These are phyloP conservation scores for Ajuga reptans DNA, from an alignment of 305 asterid species.

Conservation along the genomic window DNA sequence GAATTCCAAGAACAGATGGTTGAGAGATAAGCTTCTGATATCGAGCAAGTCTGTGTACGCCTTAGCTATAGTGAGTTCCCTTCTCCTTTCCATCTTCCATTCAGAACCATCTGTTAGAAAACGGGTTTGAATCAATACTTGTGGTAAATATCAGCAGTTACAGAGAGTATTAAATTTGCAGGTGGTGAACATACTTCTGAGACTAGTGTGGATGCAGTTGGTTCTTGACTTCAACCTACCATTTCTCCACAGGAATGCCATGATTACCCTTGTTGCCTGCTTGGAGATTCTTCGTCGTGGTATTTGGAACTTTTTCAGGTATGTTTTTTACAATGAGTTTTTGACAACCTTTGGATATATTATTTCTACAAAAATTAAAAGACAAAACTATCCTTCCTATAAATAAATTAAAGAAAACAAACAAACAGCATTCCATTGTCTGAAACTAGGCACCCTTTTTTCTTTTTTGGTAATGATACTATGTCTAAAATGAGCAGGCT, in stretches of 20 bases:
- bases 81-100: constrained; percentile 6
- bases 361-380: no score
- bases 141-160: not conserved
- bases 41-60: constrained; percentile 49
- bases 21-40: constrained; percentile 71
- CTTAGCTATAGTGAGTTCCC: constrained; percentile 55
- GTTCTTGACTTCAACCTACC: constrained; percentile 48
- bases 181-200: constrained; percentile 56
- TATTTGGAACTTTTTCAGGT: constrained; percentile 96
- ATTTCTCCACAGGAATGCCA: constrained; percentile 50
- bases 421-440: no score
- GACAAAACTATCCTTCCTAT: not conserved
- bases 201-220: constrained; percentile 86
- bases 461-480: not conserved
- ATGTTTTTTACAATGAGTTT: not conserved
- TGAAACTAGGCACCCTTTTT: not conserved
- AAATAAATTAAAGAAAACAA: no score
- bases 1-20: constrained; percentile 51
- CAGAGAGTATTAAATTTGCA: constrained; percentile 20
- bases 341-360: not conserved
- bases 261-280: constrained; percentile 50
- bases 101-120: not conserved
- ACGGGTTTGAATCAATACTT: not conserved
- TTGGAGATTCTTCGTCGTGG: constrained; percentile 83
- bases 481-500: constrained; percentile 25